A percentile compares a stretch with the other conserved stretches of the same genome.
phyloP scores from a whole-genome alignment of 768 basidiomycete species.

The Scleroderma bovista region DNA sequence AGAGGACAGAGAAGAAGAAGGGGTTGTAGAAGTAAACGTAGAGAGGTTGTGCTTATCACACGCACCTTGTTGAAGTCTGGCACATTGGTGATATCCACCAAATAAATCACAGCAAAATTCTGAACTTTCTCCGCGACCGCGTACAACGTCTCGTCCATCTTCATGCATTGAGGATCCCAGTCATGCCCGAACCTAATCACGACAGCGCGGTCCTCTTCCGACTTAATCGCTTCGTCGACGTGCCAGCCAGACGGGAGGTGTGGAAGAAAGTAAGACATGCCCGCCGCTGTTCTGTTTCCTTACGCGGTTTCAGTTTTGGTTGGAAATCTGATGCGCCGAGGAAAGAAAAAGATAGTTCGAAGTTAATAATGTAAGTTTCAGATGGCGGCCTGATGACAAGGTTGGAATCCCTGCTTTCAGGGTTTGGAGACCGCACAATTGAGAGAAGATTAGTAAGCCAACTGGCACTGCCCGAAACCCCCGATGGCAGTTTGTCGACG shows the following conservation, averaged over 20 bases:
- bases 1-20: not conserved
- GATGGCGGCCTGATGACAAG: not conserved
- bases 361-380: not conserved
- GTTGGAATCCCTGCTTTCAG: no score
- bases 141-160: slow-evolving; percentile 96
- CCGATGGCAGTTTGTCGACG: no score
- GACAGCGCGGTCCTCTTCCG: slow-evolving; percentile 93
- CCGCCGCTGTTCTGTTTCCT: not conserved
- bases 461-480: no score
- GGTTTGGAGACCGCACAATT: no score
- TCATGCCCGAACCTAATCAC: slow-evolving; percentile 94
- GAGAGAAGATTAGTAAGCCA: no score
- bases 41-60: slow-evolving; percentile 27
- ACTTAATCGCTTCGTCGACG: slow-evolving; percentile 98
- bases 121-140: slow-evolving; percentile 92
- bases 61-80: slow-evolving; percentile 98
- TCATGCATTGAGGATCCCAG: slow-evolving; percentile 94
- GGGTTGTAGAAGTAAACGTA: not conserved
- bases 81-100: slow-evolving; percentile 92
- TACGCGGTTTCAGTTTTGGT: not conserved
- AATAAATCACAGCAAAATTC: slow-evolving; percentile 97
- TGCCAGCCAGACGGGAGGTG: slow-evolving; percentile 95
- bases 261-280: slow-evolving; percentile 89
- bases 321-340: no score
- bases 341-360: no score